phyloP scores from a whole-genome alignment of 306 rosid genomes.

The Vachellia collinsii region DNA sequence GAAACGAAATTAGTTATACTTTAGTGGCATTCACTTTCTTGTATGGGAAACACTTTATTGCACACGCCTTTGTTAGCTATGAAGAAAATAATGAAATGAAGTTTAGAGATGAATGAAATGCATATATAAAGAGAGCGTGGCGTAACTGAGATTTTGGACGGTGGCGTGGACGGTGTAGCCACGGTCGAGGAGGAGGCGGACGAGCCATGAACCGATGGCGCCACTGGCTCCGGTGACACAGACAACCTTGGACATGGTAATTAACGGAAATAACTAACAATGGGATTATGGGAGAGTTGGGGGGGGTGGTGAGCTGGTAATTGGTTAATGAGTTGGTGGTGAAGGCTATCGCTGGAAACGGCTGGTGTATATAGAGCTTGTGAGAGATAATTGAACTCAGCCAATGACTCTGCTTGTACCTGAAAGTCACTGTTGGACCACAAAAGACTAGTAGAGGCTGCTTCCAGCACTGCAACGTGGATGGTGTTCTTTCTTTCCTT shows the following conservation, averaged over 20 bases:
- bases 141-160: slow-evolving; percentile 68
- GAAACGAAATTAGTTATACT: background rate
- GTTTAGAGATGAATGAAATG: background rate
- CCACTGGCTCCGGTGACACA: slow-evolving; percentile 96
- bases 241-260: slow-evolving; percentile 49
- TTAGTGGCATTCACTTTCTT: background rate
- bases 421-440: background rate
- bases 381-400: background rate
- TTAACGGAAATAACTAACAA: background rate
- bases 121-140: background rate
- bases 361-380: background rate
- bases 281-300: no score
- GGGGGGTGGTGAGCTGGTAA: background rate
- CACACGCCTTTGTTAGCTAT: background rate
- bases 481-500: no score
- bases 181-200: slow-evolving; percentile 80
- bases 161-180: slow-evolving; percentile 85
- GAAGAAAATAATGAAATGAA: background rate
- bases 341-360: background rate
- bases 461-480: no score
- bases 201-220: slow-evolving; percentile 88
- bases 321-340: background rate
- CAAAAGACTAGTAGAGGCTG: no score
- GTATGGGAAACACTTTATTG: background rate
- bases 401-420: background rate